These are phyloP conservation scores for Teunomyces cretensis DNA, from an alignment of 805 yeast genomes.

Conservation along the genomic window DNA sequence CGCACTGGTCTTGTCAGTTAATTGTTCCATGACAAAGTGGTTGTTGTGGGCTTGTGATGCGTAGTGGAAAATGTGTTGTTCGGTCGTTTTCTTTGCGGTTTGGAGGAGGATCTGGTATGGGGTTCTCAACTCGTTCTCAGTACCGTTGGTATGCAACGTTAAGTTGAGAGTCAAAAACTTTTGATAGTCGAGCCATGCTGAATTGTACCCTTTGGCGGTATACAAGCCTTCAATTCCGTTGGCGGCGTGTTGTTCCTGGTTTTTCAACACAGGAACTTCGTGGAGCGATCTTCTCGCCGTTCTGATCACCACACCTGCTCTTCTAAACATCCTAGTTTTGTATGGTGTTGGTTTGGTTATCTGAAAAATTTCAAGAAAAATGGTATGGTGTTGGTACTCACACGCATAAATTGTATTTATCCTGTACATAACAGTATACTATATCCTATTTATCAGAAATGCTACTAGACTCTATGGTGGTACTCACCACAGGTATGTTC, in stretches of 20 bases:
- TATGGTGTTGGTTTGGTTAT: not conserved
- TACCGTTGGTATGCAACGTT: conserved; percentile 68
- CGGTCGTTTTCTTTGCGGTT: conserved; percentile 64
- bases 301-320: conserved; percentile 4
- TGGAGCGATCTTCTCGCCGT: conserved; percentile 46
- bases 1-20: conserved; percentile 36
- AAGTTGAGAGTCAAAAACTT: conserved; percentile 57
- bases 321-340: conserved; percentile 6
- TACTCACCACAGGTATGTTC: conserved; percentile 51
- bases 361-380: conserved; percentile 10
- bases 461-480: conserved; percentile 13
- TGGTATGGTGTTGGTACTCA: conserved; percentile 2
- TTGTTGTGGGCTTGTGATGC: conserved; percentile 93
- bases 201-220: conserved; percentile 62
- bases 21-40: conserved; percentile 79
- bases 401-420: not conserved
- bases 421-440: not conserved
- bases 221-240: conserved; percentile 66
- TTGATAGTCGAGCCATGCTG: conserved; percentile 85
- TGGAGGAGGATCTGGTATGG: conserved; percentile 70
- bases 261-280: conserved; percentile 57
- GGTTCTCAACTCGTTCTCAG: conserved; percentile 71
- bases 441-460: not conserved
- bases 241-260: conserved; percentile 35
- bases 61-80: conserved; percentile 72